These are phyloP conservation scores for Solanum pinnatisectum DNA, from an alignment of 257 asterid genomes.

Conservation along the genomic window DNA sequence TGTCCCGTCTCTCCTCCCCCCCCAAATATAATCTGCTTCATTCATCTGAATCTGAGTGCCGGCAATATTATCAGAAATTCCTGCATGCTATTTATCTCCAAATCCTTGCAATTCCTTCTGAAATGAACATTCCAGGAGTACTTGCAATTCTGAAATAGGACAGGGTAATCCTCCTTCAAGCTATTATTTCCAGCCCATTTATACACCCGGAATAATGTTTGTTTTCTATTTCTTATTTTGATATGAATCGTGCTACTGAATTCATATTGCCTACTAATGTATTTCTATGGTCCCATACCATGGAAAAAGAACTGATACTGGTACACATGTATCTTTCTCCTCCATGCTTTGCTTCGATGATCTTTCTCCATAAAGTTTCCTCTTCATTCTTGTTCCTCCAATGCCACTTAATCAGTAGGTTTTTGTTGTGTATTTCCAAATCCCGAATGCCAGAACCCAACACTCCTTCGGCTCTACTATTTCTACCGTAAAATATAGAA, in stretches of 20 bases:
- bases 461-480: neutral
- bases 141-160: neutral
- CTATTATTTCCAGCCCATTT: neutral
- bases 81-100: neutral
- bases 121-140: neutral
- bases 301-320: neutral
- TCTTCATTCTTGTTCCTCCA: neutral
- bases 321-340: neutral
- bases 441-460: neutral
- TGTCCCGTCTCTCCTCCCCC: no score
- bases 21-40: neutral
- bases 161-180: neutral
- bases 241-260: neutral
- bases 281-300: neutral
- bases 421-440: neutral
- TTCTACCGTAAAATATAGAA: neutral
- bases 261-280: neutral
- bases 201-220: neutral
- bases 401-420: neutral
- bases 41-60: neutral
- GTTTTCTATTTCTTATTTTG: neutral
- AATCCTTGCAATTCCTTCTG: neutral
- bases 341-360: neutral
- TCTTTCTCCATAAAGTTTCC: neutral
- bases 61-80: neutral